Percentiles rank a stretch among this genome's conserved stretches.
phyloP scores from a whole-genome alignment of 331 rosid genomes.

The Malus hybrid region DNA sequence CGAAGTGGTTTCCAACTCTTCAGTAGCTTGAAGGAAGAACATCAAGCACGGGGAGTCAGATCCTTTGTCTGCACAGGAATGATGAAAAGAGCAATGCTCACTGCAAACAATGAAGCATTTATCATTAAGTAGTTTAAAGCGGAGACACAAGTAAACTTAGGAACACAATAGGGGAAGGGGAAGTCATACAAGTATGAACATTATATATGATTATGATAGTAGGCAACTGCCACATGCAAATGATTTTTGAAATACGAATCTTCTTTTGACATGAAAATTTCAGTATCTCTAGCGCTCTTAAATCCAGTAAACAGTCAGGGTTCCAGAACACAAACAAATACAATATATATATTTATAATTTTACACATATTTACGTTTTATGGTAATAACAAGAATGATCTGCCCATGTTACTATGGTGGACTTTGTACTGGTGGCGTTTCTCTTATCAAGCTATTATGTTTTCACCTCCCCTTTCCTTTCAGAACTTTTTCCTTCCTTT shows the following conservation, averaged over 20 bases:
- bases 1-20: conserved; percentile 32
- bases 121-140: not conserved
- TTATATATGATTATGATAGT: not conserved
- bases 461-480: no score
- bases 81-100: conserved; percentile 43
- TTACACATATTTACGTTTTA: not conserved
- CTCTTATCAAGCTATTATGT: not conserved
- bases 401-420: not conserved
- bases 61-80: conserved; percentile 18
- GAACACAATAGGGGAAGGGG: not conserved
- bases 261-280: not conserved
- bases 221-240: not conserved
- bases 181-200: not conserved
- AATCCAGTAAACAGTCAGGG: not conserved
- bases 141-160: not conserved
- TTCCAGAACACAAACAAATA: not conserved
- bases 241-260: not conserved
- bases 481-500: not conserved
- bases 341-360: no score
- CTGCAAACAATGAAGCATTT: conserved; percentile 47
- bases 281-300: not conserved
- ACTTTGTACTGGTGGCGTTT: not conserved
- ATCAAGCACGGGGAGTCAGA: conserved; percentile 53
- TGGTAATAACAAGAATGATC: not conserved
- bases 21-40: conserved; percentile 35